Evolutionary conservation across 1,139 yeast species (phyloP).

Genomic region (Pichia inconspicua): DNA sequence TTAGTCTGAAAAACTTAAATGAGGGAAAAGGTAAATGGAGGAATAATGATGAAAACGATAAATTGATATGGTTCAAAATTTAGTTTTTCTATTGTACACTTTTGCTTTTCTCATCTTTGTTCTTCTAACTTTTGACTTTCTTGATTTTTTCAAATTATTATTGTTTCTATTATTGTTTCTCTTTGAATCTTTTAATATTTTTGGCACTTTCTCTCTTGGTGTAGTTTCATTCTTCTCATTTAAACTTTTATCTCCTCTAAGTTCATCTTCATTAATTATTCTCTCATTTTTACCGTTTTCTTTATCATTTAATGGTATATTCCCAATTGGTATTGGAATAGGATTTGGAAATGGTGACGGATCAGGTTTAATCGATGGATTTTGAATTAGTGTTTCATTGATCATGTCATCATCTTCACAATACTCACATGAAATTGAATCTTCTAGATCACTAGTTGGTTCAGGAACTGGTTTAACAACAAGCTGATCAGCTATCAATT

Average conservation of each 20-base stretch:
- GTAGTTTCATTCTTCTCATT: neutral
- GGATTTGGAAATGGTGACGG: neutral
- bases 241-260: neutral
- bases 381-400: neutral
- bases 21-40: neutral
- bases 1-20: neutral
- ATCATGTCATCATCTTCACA: neutral
- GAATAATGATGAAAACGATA: neutral
- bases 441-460: slow-evolving; percentile 16
- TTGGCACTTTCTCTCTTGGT: neutral
- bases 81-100: neutral
- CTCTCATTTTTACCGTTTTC: neutral
- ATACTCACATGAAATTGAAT: slow-evolving; percentile 13
- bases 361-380: neutral
- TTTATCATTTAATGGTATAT: neutral
- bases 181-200: too few relatives aligned
- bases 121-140: neutral
- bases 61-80: neutral
- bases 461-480: slow-evolving; percentile 18
- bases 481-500: slow-evolving; percentile 15
- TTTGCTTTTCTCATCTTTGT: neutral
- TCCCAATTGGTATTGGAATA: neutral
- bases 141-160: neutral
- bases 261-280: neutral
- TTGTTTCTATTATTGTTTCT: too few relatives aligned